Evolutionary conservation across 768 basidiomycete genomes (phyloP).

Genomic region (Heimioporus sp.): DNA sequence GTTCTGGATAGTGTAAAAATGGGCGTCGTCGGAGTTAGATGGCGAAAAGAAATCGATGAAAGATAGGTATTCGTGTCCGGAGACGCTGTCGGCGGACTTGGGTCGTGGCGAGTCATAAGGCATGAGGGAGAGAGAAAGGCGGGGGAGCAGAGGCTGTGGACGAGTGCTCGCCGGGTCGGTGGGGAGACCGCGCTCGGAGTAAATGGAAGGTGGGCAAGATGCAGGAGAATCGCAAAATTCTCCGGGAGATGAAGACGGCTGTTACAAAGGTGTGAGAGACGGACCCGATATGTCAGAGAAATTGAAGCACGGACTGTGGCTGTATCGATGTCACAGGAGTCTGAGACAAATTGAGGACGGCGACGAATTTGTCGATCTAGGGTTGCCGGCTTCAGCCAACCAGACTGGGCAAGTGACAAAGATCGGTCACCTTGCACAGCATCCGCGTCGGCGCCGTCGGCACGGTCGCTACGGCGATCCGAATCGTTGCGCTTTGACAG

Average conservation of each 20-base stretch:
- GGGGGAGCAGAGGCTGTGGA: constrained; percentile 25
- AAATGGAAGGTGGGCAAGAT: constrained; percentile 15
- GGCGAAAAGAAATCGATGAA: constrained; percentile 47
- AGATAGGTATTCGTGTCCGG: constrained; percentile 40
- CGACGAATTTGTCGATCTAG: constrained; percentile 18
- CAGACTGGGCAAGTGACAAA: background rate
- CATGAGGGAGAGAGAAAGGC: constrained; percentile 24
- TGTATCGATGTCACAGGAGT: constrained; percentile 19
- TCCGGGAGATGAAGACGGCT: constrained; percentile 15
- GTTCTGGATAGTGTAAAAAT: constrained; percentile 3
- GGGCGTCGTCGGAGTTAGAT: constrained; percentile 17
- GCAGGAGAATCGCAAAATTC: too few species aligned
- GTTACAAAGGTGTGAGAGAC: constrained; percentile 14
- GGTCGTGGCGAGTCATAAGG: constrained; percentile 13
- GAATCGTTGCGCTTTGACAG: constrained; percentile 8
- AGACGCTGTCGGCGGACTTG: constrained; percentile 15
- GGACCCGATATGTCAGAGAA: background rate
- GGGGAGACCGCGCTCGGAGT: constrained; percentile 28
- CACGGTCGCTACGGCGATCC: constrained; percentile 14
- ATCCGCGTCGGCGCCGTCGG: constrained; percentile 14
- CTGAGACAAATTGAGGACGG: background rate
- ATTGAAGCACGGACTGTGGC: constrained; percentile 16
- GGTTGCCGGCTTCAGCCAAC: background rate
- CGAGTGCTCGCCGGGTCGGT: constrained; percentile 31
- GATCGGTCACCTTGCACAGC: constrained; percentile 25